These are phyloP conservation scores for Moesziomyces globuligerus DNA, from an alignment of 1,284 basidiomycete species.

Conservation along the genomic window DNA sequence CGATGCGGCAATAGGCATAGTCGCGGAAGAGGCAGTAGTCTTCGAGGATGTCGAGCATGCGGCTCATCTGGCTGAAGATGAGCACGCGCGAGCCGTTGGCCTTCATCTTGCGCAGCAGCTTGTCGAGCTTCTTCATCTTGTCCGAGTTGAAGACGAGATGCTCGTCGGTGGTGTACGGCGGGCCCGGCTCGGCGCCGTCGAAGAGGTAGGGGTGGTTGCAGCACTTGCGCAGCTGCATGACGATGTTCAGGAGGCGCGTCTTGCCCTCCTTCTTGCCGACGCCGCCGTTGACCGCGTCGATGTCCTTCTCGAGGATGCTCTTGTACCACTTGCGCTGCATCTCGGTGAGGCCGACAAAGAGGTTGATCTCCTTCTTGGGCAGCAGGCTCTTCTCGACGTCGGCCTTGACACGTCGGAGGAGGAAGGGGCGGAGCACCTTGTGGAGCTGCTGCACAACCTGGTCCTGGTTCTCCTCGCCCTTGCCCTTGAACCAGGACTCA, in stretches of 20 bases:
- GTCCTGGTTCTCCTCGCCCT: conserved; percentile 73
- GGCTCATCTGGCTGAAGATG: conserved; percentile 99
- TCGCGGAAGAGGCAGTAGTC: conserved; percentile 94
- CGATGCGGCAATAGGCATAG: conserved; percentile 91
- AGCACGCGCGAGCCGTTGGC: conserved; percentile 91
- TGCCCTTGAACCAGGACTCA: conserved; percentile 78
- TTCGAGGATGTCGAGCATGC: conserved; percentile 92
- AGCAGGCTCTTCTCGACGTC: conserved; percentile 97
- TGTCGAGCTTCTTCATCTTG: conserved; percentile 98
- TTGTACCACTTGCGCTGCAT: conserved; percentile 94
- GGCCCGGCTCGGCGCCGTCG: conserved; percentile 80
- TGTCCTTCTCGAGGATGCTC: conserved; percentile 91
- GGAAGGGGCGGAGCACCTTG: conserved; percentile 94
- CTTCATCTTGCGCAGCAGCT: conserved; percentile 84
- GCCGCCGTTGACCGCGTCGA: conserved; percentile 88
- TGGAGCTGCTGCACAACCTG: conserved; percentile 93
- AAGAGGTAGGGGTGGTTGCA: conserved; percentile 74
- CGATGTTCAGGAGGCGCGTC: conserved; percentile 96
- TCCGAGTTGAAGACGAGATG: conserved; percentile 93
- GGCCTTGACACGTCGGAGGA: conserved; percentile 91
- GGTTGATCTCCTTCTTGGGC: conserved; percentile 99
- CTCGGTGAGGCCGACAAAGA: conserved; percentile 95
- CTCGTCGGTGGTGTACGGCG: conserved; percentile 97
- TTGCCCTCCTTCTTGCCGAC: conserved; percentile 92
- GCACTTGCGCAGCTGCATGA: conserved; percentile 85